phyloP scores from a whole-genome alignment of 345 rosid genomes.

The Raphanus sativus region DNA sequence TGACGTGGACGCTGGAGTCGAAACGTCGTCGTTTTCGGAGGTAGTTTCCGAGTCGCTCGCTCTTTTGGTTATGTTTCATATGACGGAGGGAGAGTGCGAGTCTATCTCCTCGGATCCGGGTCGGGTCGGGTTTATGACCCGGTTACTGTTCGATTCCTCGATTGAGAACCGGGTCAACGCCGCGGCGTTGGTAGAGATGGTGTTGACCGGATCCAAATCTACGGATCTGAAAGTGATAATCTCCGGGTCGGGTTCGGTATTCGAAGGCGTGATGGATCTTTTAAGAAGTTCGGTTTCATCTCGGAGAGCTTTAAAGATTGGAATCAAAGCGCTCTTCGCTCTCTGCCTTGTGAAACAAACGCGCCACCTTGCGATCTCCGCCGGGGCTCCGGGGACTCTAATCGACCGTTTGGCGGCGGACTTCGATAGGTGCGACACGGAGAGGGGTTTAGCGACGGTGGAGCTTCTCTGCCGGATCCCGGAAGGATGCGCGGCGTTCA shows the following conservation, averaged over 20 bases:
- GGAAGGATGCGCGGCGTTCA: constrained; percentile 65
- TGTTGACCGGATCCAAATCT: constrained; percentile 66
- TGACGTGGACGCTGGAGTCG: constrained; percentile 19
- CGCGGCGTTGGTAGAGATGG: constrained; percentile 73
- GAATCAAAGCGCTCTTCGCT: constrained; percentile 77
- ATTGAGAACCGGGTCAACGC: constrained; percentile 74
- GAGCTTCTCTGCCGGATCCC: constrained; percentile 85
- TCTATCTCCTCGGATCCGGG: constrained; percentile 53
- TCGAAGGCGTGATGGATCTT: constrained; percentile 76
- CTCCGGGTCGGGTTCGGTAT: constrained; percentile 53
- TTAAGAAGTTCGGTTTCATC: constrained; percentile 51
- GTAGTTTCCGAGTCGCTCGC: constrained; percentile 65
- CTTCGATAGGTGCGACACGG: constrained; percentile 81
- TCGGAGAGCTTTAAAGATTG: constrained; percentile 63
- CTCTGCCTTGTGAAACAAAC: constrained; percentile 82
- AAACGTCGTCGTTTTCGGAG: constrained; percentile 40
- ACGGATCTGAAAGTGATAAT: constrained; percentile 61
- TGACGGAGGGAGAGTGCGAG: constrained; percentile 64
- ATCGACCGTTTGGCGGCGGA: constrained; percentile 72
- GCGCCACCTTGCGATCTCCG: constrained; percentile 68
- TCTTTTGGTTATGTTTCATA: constrained; percentile 59
- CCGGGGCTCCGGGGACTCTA: constrained; percentile 68
- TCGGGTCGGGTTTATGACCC: constrained; percentile 47
- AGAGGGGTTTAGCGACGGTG: constrained; percentile 77
- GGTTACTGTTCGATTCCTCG: constrained; percentile 57